A percentile compares a stretch with the other conserved stretches of the same genome.
These are phyloP conservation scores for Cladosporium sphaerospermum DNA, from an alignment of 2,329 filamentous ascomycete genomes.

Conservation along the genomic window DNA sequence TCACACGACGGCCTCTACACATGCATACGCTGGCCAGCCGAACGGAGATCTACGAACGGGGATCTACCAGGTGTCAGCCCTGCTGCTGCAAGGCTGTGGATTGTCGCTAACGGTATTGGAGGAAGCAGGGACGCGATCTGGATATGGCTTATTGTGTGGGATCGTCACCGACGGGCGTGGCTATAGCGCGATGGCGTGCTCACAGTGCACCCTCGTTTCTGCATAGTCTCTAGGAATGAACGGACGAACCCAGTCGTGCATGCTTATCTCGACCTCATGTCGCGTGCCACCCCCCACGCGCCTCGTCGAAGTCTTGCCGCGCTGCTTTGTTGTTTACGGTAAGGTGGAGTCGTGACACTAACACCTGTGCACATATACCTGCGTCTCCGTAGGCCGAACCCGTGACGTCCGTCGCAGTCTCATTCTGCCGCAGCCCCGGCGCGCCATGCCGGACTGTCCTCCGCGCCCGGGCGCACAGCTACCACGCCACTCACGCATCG, in stretches of 20 bases:
- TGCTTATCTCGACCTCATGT: slow-evolving; percentile 11
- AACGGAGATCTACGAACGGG: not conserved
- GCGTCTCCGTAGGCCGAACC: not conserved
- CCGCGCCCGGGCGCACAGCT: too few relatives aligned
- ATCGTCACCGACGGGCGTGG: not conserved
- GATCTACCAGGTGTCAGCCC: not conserved
- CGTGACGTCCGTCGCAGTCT: not conserved
- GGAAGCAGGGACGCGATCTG: too few relatives aligned
- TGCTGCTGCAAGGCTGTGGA: not conserved
- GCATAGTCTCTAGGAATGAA: slow-evolving; percentile 8
- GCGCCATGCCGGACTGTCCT: too few relatives aligned
- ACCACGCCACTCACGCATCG: too few relatives aligned
- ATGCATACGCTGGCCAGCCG: not conserved
- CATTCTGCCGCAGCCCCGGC: too few relatives aligned
- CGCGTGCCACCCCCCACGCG: slow-evolving; percentile 7
- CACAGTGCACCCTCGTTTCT: not conserved
- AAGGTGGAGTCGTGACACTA: too few relatives aligned
- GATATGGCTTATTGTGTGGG: not conserved
- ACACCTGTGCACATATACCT: too few relatives aligned
- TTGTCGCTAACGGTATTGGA: too few relatives aligned
- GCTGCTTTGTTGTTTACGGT: too few relatives aligned
- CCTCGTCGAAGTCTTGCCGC: not conserved
- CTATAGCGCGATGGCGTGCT: slow-evolving; percentile 12
- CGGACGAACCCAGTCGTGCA: slow-evolving; percentile 6
- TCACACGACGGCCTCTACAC: too few relatives aligned